These are phyloP conservation scores for Trichophyton rubrum DNA, from an alignment of 2,329 filamentous ascomycete species.

Conservation along the genomic window DNA sequence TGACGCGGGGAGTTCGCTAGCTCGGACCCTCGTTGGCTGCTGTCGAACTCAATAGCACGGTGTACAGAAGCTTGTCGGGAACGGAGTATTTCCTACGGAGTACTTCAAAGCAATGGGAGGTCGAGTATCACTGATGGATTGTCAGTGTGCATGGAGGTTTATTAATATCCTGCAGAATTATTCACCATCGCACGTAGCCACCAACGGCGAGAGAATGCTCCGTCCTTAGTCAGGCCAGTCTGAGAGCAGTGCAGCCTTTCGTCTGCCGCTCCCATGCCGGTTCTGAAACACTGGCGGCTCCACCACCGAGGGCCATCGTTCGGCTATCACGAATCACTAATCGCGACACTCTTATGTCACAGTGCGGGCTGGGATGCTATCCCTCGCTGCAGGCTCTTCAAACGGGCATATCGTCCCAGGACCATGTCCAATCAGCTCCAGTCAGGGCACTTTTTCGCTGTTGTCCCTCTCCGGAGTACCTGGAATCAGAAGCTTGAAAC, in stretches of 20 bases:
- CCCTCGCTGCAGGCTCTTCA: neutral
- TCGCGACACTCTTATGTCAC: neutral
- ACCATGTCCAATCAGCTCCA: neutral
- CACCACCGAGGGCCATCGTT: neutral
- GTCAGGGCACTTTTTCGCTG: neutral
- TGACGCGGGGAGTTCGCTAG: neutral
- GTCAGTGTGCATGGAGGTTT: neutral
- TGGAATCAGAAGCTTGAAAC: neutral
- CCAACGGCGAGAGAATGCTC: neutral
- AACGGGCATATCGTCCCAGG: neutral
- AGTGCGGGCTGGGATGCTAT: neutral
- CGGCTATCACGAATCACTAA: constrained; percentile 2
- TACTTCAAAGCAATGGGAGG: neutral
- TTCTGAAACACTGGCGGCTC: neutral
- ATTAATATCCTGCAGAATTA: neutral
- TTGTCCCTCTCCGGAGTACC: neutral
- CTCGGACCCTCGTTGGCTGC: neutral
- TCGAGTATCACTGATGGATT: neutral
- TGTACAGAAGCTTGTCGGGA: too few species aligned
- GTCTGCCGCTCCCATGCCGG: neutral
- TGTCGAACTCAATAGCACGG: too few species aligned
- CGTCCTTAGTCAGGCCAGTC: neutral
- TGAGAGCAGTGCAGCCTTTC: neutral
- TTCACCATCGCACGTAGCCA: neutral
- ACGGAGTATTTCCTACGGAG: neutral